Conservation (phyloP, 1,139 yeast species). For the Pichia sp. region DNA sequence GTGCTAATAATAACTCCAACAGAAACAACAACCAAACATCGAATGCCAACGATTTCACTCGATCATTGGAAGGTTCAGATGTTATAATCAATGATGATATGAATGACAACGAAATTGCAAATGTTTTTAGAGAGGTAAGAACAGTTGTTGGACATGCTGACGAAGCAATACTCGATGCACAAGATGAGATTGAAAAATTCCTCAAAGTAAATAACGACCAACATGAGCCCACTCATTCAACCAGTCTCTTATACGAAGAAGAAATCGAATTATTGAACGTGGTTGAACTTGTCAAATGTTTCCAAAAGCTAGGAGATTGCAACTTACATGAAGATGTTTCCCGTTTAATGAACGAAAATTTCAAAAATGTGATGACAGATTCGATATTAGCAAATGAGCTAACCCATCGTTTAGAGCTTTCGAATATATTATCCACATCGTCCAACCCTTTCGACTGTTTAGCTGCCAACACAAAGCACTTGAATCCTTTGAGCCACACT, state of each 20-base stretch:
- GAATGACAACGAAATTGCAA: conserved; percentile 9
- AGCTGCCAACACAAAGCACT: neutral
- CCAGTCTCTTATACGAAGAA: conserved; percentile 21
- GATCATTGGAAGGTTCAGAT: neutral
- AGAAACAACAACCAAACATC: neutral
- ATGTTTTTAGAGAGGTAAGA: conserved; percentile 26
- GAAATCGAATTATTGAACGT: conserved; percentile 25
- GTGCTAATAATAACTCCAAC: neutral
- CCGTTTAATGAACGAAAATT: conserved; percentile 21
- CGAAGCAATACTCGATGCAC: conserved; percentile 26
- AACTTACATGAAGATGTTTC: conserved; percentile 18
- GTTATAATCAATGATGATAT: conserved; percentile 14
- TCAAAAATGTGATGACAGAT: conserved; percentile 23
- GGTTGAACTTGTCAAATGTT: conserved; percentile 26
- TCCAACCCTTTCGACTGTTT: conserved; percentile 5
- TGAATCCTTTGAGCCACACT: conserved; percentile 20
- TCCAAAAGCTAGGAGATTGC: conserved; percentile 21
- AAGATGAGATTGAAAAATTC: conserved; percentile 20
- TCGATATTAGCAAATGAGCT: conserved; percentile 25
- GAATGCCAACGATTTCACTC: neutral
- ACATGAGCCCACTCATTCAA: neutral
- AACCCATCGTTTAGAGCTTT: conserved; percentile 24
- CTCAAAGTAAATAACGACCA: conserved; percentile 10
- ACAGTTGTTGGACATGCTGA: conserved; percentile 26
- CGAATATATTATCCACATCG: conserved; percentile 23